Base-by-base conservation (phyloP, 2,329 filamentous ascomycete species). In the Xylaria sp. region DNA sequence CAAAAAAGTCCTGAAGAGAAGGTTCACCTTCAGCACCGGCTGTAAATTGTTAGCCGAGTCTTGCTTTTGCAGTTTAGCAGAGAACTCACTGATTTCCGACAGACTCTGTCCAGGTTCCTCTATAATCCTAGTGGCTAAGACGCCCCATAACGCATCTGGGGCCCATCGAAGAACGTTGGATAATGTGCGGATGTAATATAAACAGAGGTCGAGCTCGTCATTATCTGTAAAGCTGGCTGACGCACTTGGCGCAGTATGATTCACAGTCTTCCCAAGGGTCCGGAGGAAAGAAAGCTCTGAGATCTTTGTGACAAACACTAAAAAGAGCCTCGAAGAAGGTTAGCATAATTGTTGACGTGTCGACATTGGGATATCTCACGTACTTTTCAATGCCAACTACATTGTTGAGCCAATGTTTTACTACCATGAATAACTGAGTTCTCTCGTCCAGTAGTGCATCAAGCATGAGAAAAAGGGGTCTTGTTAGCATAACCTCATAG, bases 401-500 rank as follows among this genome's bases (percentile, higher is more conserved):
- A 65, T 79, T 90, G 73, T 92, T 91, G 3, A 98, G 84, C 94
- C 95, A 98, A 58, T 88, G 90, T 74, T 91, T 91, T 47, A 93
- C 89, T 29, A 92, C 91, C 80, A 93, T 91, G 70, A 91, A 93
- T 16, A 92, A 82, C 73, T 94, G 92, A 1, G 90, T 91, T 23
- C 88, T 86, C 68, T 93, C 90, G 67, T 94, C 91, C 21, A 88
- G 81, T 0, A 98, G 83, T 1, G 91, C 87, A 79, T 98, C 95
- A 29, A 98, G 83, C 71, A 97, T 86, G 12, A 97, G 81, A 71
- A 98, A 91, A 21, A 97, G 80, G 1, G 95, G 95, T 59, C 93
- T 88, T 5, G 91, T 91, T 48, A 98, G 84, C 82, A 97, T 91
- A 5, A 91, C 82, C 73, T 92, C 88, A 76, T 90, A 93, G 71